Evolutionary conservation across 257 asterid genomes (phyloP).

Genomic region (Leonotis leonurus): DNA sequence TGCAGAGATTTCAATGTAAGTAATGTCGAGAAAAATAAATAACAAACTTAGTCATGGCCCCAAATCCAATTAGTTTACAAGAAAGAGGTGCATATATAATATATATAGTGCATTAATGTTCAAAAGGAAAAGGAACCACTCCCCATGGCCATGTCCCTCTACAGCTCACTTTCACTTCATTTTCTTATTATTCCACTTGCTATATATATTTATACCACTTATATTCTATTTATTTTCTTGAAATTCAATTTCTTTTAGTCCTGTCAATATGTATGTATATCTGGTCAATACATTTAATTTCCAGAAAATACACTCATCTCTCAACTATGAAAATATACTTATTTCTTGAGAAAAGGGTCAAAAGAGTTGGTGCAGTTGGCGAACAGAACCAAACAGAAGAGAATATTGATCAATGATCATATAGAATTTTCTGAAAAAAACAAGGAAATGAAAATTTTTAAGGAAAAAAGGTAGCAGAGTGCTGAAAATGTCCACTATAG

Average conservation of each 20-base stretch:
- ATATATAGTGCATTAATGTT: slow-evolving; percentile 4
- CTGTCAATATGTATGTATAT: no score
- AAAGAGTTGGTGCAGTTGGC: slow-evolving; percentile 26
- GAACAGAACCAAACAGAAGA: slow-evolving; percentile 22
- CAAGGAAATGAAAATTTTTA: neutral
- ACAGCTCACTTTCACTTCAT: neutral
- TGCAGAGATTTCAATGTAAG: slow-evolving; percentile 10
- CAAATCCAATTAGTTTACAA: neutral
- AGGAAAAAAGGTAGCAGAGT: neutral
- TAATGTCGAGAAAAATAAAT: slow-evolving; percentile 1
- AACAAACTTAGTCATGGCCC: neutral
- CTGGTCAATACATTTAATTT: neutral
- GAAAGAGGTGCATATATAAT: neutral
- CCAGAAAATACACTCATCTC: no score
- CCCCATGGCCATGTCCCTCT: slow-evolving; percentile 1
- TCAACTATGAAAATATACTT: neutral
- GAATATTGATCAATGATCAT: neutral
- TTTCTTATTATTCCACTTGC: neutral
- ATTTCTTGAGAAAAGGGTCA: slow-evolving; percentile 1
- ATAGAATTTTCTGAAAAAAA: slow-evolving; percentile 21
- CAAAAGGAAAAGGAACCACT: neutral
- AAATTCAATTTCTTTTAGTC: no score
- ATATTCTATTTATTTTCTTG: neutral
- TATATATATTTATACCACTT: neutral
- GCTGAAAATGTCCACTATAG: neutral